Conservation (phyloP, 2,329 filamentous ascomycete species). For the Ophiostoma australiae region DNA sequence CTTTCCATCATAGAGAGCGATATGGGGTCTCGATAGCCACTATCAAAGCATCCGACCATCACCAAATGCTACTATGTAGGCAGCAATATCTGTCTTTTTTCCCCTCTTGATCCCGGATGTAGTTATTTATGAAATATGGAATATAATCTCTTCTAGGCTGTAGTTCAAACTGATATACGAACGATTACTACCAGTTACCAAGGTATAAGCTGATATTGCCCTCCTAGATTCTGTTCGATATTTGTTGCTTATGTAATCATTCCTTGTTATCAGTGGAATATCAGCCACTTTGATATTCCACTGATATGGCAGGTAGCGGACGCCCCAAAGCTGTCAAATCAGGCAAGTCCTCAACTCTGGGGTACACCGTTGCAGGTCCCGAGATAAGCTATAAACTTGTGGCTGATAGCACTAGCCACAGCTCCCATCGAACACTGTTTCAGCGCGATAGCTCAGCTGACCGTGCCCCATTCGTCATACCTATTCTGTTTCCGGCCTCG, state of each 20-base stretch:
- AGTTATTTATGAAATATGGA: no score
- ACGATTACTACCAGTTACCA: no score
- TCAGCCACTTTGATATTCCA: background rate
- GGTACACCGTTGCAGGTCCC: background rate
- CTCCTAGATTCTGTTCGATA: background rate
- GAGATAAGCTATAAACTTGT: conserved; percentile 12
- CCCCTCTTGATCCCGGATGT: no score
- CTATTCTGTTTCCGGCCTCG: conserved; percentile 13
- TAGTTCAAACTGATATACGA: no score
- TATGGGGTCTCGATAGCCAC: no score
- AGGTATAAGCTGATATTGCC: no score
- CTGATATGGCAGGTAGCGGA: background rate
- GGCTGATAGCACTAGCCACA: conserved; percentile 8
- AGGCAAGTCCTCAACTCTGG: conserved; percentile 6
- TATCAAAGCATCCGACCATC: no score
- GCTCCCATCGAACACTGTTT: background rate
- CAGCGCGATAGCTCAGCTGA: conserved; percentile 7
- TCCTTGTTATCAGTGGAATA: background rate
- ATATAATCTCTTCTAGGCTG: no score
- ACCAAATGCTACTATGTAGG: no score
- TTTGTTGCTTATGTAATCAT: background rate
- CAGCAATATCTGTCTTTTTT: no score
- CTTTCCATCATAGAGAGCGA: no score
- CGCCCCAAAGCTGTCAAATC: background rate
- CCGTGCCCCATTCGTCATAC: conserved; percentile 13